A percentile compares a stretch with the other conserved stretches of the same genome.
Conservation (phyloP, 23 red algal genomes). For the Gracilaria domingensis region DNA sequence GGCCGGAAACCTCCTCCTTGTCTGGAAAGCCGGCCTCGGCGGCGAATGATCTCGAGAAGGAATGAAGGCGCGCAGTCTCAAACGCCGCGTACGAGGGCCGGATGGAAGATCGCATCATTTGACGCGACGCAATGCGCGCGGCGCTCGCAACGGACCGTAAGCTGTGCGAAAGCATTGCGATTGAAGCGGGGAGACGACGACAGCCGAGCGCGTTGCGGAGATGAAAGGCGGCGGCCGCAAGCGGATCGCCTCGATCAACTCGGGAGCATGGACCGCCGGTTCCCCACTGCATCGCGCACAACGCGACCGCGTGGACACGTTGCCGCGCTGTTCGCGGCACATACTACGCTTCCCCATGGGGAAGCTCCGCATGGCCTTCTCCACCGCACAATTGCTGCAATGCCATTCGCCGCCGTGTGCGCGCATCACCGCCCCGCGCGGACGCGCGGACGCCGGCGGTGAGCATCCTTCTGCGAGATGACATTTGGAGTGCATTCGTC, state of each 20-base stretch:
- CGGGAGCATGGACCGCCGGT: too few species aligned
- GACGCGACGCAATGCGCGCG: conserved; percentile 25
- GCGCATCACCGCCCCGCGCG: too few species aligned
- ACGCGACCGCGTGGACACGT: too few species aligned
- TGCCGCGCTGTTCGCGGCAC: too few species aligned
- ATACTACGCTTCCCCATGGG: too few species aligned
- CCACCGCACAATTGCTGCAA: background rate
- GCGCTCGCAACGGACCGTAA: conserved; percentile 3
- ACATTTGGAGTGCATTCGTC: background rate
- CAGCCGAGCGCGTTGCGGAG: background rate
- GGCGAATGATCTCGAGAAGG: conserved; percentile 63
- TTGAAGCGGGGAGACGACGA: background rate
- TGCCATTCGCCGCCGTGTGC: background rate
- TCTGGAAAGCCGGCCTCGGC: conserved; percentile 77
- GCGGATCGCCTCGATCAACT: background rate
- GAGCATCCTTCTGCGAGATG: background rate
- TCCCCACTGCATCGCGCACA: too few species aligned
- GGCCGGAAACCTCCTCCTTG: conserved; percentile 71
- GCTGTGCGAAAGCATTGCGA: background rate
- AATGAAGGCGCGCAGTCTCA: background rate
- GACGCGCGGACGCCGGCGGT: background rate
- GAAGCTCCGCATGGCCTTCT: background rate
- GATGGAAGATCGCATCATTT: conserved; percentile 30
- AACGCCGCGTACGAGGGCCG: background rate
- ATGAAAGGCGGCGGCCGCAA: background rate